phyloP scores from a whole-genome alignment of 2,329 filamentous ascomycete genomes.

The Verticillium albo-atrum region DNA sequence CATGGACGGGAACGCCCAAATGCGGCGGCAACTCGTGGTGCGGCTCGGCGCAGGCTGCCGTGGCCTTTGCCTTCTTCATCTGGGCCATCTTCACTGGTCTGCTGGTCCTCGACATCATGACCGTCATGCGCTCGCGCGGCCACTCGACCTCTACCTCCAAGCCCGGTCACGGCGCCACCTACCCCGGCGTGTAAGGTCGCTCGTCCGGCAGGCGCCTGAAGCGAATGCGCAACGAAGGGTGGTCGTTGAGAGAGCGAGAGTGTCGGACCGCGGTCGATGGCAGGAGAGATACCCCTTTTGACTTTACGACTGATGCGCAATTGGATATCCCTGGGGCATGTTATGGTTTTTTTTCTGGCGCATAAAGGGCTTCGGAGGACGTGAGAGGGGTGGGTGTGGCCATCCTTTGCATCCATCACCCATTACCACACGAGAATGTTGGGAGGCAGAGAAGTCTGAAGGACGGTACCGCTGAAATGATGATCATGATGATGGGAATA shows the following conservation, averaged over 20 bases:
- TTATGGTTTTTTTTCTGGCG: not conserved
- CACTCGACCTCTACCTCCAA: slow-evolving; percentile 15
- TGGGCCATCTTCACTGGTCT: slow-evolving; percentile 49
- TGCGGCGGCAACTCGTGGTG: slow-evolving; percentile 55
- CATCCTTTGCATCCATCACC: not conserved
- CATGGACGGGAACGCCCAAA: slow-evolving; percentile 51
- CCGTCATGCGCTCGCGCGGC: slow-evolving; percentile 36
- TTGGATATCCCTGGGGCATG: not conserved
- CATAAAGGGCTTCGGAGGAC: not conserved
- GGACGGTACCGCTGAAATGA: not conserved
- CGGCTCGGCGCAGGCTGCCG: slow-evolving; percentile 55
- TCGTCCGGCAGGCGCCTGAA: too few relatives aligned
- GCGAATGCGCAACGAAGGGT: not conserved
- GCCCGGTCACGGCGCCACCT: slow-evolving; percentile 7
- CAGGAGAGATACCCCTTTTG: not conserved
- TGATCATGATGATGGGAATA: not conserved
- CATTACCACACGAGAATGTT: too few relatives aligned
- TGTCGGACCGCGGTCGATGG: not conserved
- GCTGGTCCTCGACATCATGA: slow-evolving; percentile 40
- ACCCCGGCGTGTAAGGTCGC: slow-evolving; percentile 12
- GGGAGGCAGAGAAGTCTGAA: not conserved
- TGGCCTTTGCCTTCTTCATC: slow-evolving; percentile 63
- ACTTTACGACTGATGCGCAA: not conserved
- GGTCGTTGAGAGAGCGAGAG: not conserved
- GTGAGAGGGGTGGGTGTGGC: not conserved